Evolutionary conservation across 441 rosid species (phyloP).

Genomic region (Pelargonium australe): DNA sequence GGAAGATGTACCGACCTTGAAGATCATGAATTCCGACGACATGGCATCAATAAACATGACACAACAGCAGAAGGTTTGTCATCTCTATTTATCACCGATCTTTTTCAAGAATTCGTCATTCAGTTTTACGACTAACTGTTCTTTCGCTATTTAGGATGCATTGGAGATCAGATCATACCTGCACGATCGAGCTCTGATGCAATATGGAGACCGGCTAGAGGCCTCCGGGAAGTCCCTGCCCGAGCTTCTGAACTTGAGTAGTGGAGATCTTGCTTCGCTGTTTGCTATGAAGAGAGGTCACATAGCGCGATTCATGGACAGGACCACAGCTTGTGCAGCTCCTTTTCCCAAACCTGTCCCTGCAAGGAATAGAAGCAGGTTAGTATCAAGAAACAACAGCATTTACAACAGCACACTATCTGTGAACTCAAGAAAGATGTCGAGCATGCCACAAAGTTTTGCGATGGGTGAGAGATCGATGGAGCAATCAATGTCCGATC

Average conservation of each 20-base stretch:
- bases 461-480: slow-evolving; percentile 28
- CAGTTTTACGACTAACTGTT: too few relatives aligned
- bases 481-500: slow-evolving; percentile 46
- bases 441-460: slow-evolving; percentile 19
- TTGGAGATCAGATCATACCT: slow-evolving; percentile 59
- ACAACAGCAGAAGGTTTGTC: slow-evolving; percentile 49
- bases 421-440: slow-evolving; percentile 27
- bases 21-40: slow-evolving; percentile 55
- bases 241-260: slow-evolving; percentile 40
- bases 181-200: slow-evolving; percentile 53
- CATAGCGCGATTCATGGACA: slow-evolving; percentile 42
- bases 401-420: slow-evolving; percentile 28
- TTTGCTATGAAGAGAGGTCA: slow-evolving; percentile 65
- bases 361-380: slow-evolving; percentile 19
- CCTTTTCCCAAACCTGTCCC: slow-evolving; percentile 28
- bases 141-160: slow-evolving; percentile 38
- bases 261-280: slow-evolving; percentile 34
- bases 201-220: slow-evolving; percentile 52
- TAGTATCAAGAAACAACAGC: slow-evolving; percentile 30
- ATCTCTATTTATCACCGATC: slow-evolving; percentile 4
- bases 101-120: slow-evolving; percentile 3
- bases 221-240: slow-evolving; percentile 48
- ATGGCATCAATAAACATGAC: slow-evolving; percentile 50
- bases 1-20: slow-evolving; percentile 69
- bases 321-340: slow-evolving; percentile 37